Evolutionary conservation across 805 yeast genomes (phyloP).

Genomic region (Lachancea mirantina): DNA sequence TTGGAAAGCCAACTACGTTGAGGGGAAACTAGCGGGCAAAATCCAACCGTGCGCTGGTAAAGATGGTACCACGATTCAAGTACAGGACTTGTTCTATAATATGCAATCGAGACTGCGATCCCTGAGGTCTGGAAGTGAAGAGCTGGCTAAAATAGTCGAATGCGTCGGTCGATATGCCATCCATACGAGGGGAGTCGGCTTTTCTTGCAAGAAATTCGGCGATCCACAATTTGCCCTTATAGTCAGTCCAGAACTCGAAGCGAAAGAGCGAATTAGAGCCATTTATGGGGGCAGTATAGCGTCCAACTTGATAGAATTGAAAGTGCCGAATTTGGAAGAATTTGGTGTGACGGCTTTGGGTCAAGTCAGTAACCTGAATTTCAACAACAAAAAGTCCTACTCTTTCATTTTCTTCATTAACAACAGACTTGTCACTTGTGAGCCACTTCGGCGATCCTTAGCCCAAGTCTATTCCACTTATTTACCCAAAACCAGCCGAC

Average conservation of each 20-base stretch:
- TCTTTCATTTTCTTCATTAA: slow-evolving; percentile 80
- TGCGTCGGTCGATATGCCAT: slow-evolving; percentile 79
- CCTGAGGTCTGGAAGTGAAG: slow-evolving; percentile 60
- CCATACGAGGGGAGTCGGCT: slow-evolving; percentile 61
- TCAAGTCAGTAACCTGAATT: slow-evolving; percentile 64
- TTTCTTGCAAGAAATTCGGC: slow-evolving; percentile 74
- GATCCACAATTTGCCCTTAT: slow-evolving; percentile 63
- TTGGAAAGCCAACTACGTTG: slow-evolving; percentile 56
- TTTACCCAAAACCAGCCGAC: slow-evolving; percentile 69
- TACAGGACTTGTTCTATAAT: slow-evolving; percentile 86
- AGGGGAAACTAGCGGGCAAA: slow-evolving; percentile 52
- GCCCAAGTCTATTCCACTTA: slow-evolving; percentile 52
- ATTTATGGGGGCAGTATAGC: slow-evolving; percentile 70
- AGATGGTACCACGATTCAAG: slow-evolving; percentile 75
- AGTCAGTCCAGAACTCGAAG: slow-evolving; percentile 42
- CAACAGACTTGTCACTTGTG: slow-evolving; percentile 73
- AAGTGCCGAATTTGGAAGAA: slow-evolving; percentile 30
- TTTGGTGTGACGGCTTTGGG: slow-evolving; percentile 57
- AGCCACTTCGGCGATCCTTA: slow-evolving; percentile 67
- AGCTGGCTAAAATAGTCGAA: slow-evolving; percentile 68
- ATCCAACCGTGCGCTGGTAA: slow-evolving; percentile 81
- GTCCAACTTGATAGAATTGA: slow-evolving; percentile 49
- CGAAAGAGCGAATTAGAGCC: slow-evolving; percentile 62
- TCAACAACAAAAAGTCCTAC: slow-evolving; percentile 51
- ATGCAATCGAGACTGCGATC: slow-evolving; percentile 71